A percentile compares a stretch with the other conserved stretches of the same genome.
Conservation (phyloP, 2,329 filamentous ascomycete species). For the Periconia sp. region DNA sequence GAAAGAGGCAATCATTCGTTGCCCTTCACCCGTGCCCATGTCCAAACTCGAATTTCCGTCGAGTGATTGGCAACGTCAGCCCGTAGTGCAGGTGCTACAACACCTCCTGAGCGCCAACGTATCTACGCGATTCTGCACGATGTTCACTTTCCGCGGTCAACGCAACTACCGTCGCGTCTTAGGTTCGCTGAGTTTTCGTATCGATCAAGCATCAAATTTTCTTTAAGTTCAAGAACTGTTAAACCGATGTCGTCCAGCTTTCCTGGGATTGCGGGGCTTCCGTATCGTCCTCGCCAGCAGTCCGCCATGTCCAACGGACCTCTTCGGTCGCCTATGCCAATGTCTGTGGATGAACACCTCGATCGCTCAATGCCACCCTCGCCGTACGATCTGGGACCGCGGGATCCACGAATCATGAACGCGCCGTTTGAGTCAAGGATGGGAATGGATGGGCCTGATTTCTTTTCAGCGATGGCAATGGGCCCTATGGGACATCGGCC, state of each 20-base stretch:
- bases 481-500: conserved; percentile 8
- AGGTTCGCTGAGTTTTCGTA: conserved; percentile 6
- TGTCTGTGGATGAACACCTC: conserved; percentile 14
- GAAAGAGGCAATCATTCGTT: too few species aligned
- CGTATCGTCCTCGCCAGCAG: conserved; percentile 2
- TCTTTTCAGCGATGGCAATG: conserved; percentile 18
- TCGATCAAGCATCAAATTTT: not conserved
- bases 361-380: conserved; percentile 12
- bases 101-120: conserved; percentile 1
- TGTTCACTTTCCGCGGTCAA: conserved; percentile 5
- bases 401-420: conserved; percentile 14
- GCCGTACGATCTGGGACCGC: conserved; percentile 20
- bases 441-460: conserved; percentile 19
- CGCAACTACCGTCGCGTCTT: not conserved
- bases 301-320: conserved; percentile 9
- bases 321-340: conserved; percentile 11
- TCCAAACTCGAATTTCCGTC: too few species aligned
- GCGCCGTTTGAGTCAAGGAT: conserved; percentile 14
- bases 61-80: too few species aligned
- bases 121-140: conserved; percentile 4
- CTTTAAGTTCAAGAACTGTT: too few species aligned
- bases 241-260: conserved; percentile 7
- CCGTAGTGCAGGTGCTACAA: conserved; percentile 2
- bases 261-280: conserved; percentile 1
- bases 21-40: too few species aligned